A percentile compares a stretch with the other conserved stretches of the same genome.
These are phyloP conservation scores for Phialophora verrucosa DNA, from an alignment of 2,329 filamentous ascomycete species.

Conservation along the genomic window DNA sequence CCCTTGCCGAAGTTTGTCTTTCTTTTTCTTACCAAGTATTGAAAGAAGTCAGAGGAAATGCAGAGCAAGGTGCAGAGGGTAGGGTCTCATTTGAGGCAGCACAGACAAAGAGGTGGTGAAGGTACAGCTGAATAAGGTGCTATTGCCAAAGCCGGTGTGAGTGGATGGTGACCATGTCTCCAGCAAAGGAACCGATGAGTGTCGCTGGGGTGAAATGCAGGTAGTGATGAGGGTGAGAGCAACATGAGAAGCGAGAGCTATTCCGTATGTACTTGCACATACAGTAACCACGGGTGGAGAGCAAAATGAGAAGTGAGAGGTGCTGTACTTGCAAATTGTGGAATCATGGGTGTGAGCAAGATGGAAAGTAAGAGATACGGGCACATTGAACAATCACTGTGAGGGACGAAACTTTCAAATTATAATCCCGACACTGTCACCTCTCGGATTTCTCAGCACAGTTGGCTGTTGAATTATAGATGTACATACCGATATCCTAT, in stretches of 20 bases:
- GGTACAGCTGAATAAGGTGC: neutral
- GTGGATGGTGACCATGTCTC: neutral
- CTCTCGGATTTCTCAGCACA: neutral
- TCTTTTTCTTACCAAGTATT: neutral
- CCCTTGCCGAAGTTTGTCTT: neutral
- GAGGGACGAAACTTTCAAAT: no score
- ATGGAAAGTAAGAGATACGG: neutral
- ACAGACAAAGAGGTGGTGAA: neutral
- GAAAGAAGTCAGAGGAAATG: neutral
- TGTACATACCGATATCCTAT: slow-evolving; percentile 2
- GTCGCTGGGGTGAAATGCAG: neutral
- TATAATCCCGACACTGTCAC: neutral
- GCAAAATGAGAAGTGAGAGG: neutral
- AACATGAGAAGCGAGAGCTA: no score
- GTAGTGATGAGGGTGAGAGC: neutral
- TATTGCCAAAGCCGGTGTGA: neutral
- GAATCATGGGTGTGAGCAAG: neutral
- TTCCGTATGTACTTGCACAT: no score
- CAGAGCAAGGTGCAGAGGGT: neutral
- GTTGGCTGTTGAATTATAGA: neutral
- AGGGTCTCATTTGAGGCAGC: neutral
- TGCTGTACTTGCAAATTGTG: no score
- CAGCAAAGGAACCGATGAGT: neutral
- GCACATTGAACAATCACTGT: no score
- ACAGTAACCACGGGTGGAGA: no score